Percentiles rank a stretch among this genome's conserved stretches.
Conservation (phyloP, 441 rosid species). For the Aleurites moluccanus region DNA sequence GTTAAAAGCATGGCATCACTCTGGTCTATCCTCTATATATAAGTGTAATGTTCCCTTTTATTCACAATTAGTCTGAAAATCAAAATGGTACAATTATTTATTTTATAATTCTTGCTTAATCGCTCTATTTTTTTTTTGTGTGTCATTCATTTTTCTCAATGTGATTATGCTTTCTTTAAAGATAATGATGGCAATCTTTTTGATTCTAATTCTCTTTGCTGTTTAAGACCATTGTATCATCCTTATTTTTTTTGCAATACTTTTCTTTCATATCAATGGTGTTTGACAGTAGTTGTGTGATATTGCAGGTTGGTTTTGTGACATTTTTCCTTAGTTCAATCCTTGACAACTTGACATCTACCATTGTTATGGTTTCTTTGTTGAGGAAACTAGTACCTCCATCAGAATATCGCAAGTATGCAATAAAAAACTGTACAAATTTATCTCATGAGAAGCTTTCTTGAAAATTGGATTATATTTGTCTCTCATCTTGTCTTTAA, state of each 20-base stretch:
- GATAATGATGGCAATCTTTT: not conserved
- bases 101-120: not conserved
- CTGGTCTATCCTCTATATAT: not conserved
- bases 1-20: not conserved
- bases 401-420: constrained; percentile 94
- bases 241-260: constrained; percentile 1
- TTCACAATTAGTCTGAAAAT: not conserved
- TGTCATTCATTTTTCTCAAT: constrained; percentile 6
- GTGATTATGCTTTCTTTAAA: constrained; percentile 9
- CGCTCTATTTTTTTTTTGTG: not conserved
- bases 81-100: not conserved
- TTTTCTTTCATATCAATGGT: constrained; percentile 1
- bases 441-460: not conserved
- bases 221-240: not conserved
- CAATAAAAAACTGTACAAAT: constrained; percentile 11
- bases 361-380: constrained; percentile 94
- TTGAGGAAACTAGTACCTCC: constrained; percentile 82
- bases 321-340: constrained; percentile 89
- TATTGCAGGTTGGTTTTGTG: constrained; percentile 75
- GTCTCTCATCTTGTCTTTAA: constrained; percentile 3
- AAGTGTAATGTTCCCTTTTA: not conserved
- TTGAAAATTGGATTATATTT: not conserved
- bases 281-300: constrained; percentile 29
- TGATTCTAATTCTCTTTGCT: constrained; percentile 11
- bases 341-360: constrained; percentile 88